A percentile compares a stretch with the other conserved stretches of the same genome.
phyloP scores from a whole-genome alignment of 1,284 basidiomycete species.

The Vanrija pseudolonga region DNA sequence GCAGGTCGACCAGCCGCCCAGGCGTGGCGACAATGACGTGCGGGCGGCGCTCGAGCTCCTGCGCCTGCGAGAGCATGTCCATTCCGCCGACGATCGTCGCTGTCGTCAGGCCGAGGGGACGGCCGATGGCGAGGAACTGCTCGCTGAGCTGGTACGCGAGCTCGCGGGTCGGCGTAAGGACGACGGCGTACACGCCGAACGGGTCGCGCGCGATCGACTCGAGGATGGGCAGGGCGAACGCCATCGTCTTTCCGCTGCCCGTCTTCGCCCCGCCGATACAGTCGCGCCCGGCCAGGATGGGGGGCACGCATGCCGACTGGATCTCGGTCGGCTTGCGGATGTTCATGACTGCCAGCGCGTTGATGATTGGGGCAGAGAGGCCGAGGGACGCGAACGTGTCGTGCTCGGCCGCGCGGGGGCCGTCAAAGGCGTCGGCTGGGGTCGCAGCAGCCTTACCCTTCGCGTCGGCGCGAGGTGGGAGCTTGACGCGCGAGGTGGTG shows the following conservation, averaged over 20 bases:
- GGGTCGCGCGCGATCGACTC: constrained; percentile 84
- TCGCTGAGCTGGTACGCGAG: constrained; percentile 95
- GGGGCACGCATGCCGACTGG: constrained; percentile 84
- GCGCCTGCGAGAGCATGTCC: constrained; percentile 95
- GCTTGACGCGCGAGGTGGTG: constrained; percentile 25
- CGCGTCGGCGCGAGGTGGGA: constrained; percentile 12
- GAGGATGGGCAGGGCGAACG: constrained; percentile 92
- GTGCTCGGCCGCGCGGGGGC: constrained; percentile 65
- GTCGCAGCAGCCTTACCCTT: constrained; percentile 15
- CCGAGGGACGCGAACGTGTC: constrained; percentile 66
- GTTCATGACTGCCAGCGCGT: constrained; percentile 73
- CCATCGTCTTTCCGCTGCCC: constrained; percentile 95
- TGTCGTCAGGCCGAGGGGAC: constrained; percentile 72
- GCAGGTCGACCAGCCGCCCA: constrained; percentile 87
- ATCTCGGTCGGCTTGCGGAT: constrained; percentile 84
- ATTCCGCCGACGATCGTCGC: constrained; percentile 93
- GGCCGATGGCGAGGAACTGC: constrained; percentile 89
- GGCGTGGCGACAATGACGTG: constrained; percentile 96
- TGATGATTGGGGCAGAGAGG: constrained; percentile 66
- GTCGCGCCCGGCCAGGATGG: constrained; percentile 77
- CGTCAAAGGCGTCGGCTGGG: constrained; percentile 28
- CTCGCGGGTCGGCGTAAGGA: constrained; percentile 92
- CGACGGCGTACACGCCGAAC: constrained; percentile 87
- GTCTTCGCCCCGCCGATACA: constrained; percentile 98
- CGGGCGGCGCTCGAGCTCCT: constrained; percentile 78